Evolutionary conservation across 179 eudicot genomes (phyloP).

Genomic region (Beta macrorhiza): DNA sequence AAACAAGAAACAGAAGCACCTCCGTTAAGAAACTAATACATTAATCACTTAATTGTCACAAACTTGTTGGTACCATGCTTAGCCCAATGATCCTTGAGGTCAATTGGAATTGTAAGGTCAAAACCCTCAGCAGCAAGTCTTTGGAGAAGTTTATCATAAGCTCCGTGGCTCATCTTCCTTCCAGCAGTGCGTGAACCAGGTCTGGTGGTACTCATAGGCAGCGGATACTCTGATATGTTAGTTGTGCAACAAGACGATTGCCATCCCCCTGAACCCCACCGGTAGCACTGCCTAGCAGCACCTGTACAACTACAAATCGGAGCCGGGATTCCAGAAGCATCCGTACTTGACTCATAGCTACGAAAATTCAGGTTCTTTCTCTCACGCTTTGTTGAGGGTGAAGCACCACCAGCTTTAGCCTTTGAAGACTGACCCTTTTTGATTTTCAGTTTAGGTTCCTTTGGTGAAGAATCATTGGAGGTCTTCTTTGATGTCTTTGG

Average conservation of each 20-base stretch:
- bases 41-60: conserved; percentile 45
- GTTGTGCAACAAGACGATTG: conserved; percentile 71
- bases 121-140: conserved; percentile 51
- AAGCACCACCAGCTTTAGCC: conserved; percentile 15
- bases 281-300: conserved; percentile 51
- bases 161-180: conserved; percentile 69
- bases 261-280: conserved; percentile 72
- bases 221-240: conserved; percentile 56
- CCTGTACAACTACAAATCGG: conserved; percentile 74
- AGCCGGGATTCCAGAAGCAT: conserved; percentile 44
- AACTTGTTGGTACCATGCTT: conserved; percentile 71
- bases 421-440: conserved; percentile 33
- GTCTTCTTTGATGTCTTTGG: conserved; percentile 35
- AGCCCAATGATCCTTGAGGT: conserved; percentile 71
- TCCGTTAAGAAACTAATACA: neutral
- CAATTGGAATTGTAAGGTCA: conserved; percentile 53
- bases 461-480: conserved; percentile 21
- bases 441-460: conserved; percentile 34
- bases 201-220: conserved; percentile 54
- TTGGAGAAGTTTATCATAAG: conserved; percentile 53
- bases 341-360: conserved; percentile 36
- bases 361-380: conserved; percentile 36
- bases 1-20: conserved; percentile 11
- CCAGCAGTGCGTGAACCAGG: conserved; percentile 53
- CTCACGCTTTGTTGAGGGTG: conserved; percentile 35